phyloP scores from a whole-genome alignment of 31 red algal genomes.

The Odonthalia washingtoniensis region DNA sequence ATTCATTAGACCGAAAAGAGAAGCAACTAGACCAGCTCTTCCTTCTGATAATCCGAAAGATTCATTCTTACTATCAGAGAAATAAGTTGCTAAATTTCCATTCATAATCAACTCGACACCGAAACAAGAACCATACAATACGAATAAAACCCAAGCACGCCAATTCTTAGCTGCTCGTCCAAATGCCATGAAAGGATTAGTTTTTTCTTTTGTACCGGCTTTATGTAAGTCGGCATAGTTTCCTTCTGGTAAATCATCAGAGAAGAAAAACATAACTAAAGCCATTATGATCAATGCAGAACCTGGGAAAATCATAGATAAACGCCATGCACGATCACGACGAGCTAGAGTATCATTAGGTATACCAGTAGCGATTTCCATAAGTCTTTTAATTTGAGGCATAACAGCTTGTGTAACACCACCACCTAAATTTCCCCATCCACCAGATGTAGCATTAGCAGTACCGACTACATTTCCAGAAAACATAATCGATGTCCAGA shows the following conservation, averaged over 20 bases:
- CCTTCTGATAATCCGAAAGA: constrained; percentile 54
- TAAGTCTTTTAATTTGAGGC: constrained; percentile 52
- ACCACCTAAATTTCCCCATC: constrained; percentile 98
- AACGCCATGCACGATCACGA: constrained; percentile 54
- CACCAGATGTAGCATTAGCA: constrained; percentile 91
- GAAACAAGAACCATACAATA: constrained; percentile 89
- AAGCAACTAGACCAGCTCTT: constrained; percentile 81
- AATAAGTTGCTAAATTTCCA: constrained; percentile 79
- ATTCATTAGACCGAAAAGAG: constrained; percentile 96
- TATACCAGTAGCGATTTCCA: constrained; percentile 1
- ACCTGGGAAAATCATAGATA: constrained; percentile 83
- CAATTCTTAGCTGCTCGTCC: constrained; percentile 71
- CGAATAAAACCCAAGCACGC: constrained; percentile 84
- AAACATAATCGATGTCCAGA: constrained; percentile 92
- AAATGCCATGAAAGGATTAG: constrained; percentile 79
- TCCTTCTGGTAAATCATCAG: constrained; percentile 94
- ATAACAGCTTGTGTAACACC: constrained; percentile 95
- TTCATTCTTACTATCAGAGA: constrained; percentile 46
- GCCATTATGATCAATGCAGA: constrained; percentile 48
- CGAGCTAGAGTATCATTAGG: background rate
- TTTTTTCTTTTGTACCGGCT: constrained; percentile 63
- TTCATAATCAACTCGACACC: constrained; percentile 97
- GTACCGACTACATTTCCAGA: constrained; percentile 87
- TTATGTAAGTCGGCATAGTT: constrained; percentile 81
- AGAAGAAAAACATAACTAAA: constrained; percentile 79